Base-by-base conservation (phyloP, 495 filamentous ascomycete species). In the Talaromyces proteolyticus region DNA sequence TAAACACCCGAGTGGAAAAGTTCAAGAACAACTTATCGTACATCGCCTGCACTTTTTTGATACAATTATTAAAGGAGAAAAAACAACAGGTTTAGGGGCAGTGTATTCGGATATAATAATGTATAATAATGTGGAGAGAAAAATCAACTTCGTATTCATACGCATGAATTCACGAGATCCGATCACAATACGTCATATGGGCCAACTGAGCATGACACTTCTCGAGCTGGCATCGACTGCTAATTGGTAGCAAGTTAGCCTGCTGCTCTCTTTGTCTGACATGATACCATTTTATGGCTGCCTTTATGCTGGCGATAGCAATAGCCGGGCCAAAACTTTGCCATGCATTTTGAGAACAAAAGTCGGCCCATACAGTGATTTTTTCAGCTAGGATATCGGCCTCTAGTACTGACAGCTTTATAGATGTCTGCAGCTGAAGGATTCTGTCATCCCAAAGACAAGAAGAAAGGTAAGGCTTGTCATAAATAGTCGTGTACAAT, bases 271-370 rank as follows among this genome's bases (percentile, higher is more conserved):
- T 25, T 20, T 25, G 18, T 25, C 43, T 45, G 22, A 34, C 14
- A 7, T 45, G 17, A 45, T 26, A 45, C 43, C 43, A 45, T 7
- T 45, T 10, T 24, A 45, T 45, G 17, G 42, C 23, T 3, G 42
- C 42, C 42, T 45, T 45, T 8, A 45, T 24, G 17, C 42, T 45
- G 42, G 25, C 17, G 11, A 45, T 45, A 6, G 21, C 42, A 10
- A 45, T 45, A 4, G 42, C 42, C 0, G 42, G 42, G 1, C 42
- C 42, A 10, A 45, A 45, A 5, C 42, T 45, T 5, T 45, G 42
- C 42, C 42, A 45, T 29, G 42, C 42, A 26, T 45, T 45, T n/a
- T 45, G 42, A 3, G 21, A 45, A 23, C 42, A 45, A 24, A 45
- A 24, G 21, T 45, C 42, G 0, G 42, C 42, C 42, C 42, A 45